Percentiles rank a stretch among this genome's conserved stretches.
phyloP scores from a whole-genome alignment of 139 green algal genomes.

The Chlamydomonas incerta region DNA sequence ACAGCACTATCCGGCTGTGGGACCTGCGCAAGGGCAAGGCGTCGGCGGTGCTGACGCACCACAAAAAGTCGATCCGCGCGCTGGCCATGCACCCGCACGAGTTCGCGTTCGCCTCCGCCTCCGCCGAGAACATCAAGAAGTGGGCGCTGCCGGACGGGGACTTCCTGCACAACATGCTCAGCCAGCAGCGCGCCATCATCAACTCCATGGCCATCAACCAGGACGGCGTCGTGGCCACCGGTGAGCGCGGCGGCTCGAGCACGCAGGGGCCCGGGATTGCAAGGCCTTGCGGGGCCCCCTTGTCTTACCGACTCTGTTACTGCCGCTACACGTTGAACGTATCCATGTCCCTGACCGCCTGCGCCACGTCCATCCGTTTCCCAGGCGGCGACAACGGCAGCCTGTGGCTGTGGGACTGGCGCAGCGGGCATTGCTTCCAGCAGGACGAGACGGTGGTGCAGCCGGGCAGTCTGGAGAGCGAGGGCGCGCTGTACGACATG shows the following conservation, averaged over 20 bases:
- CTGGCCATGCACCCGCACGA: constrained; percentile 88
- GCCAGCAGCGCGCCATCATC: constrained; percentile 93
- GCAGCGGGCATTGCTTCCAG: constrained; percentile 95
- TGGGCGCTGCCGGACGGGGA: constrained; percentile 86
- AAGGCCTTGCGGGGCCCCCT: no score
- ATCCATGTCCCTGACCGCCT: no score
- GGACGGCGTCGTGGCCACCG: constrained; percentile 92
- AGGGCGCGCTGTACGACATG: constrained; percentile 64
- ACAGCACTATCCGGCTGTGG: constrained; percentile 75
- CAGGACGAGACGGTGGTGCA: constrained; percentile 87
- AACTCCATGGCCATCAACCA: constrained; percentile 95
- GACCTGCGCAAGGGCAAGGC: constrained; percentile 80
- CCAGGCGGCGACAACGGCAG: constrained; percentile 76
- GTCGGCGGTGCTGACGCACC: constrained; percentile 93
- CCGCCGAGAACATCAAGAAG: constrained; percentile 99
- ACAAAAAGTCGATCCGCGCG: constrained; percentile 95
- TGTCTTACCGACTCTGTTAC: no score
- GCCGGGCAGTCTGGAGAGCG: constrained; percentile 91
- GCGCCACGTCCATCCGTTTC: no score
- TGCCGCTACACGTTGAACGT: no score
- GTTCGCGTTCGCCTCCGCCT: constrained; percentile 87
- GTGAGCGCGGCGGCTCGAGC: no score
- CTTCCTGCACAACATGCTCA: constrained; percentile 98
- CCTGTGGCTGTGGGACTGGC: constrained; percentile 94
- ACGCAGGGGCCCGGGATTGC: no score